Conservation (phyloP, 2,329 filamentous ascomycete species). For the Phaeosphaeriaceae sp. region DNA sequence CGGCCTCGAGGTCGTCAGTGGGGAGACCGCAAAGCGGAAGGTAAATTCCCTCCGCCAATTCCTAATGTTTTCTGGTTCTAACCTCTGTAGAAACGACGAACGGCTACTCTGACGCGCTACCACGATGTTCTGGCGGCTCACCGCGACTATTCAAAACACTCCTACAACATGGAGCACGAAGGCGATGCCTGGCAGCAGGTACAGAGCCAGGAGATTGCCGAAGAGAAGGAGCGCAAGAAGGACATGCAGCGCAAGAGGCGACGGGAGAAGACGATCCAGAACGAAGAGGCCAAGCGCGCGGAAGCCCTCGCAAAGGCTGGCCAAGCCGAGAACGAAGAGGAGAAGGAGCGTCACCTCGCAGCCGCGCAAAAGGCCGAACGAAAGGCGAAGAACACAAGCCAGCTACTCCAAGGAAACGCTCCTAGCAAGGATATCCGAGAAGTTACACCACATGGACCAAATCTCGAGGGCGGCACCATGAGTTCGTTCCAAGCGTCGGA, state of each 20-base stretch:
- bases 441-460: slow-evolving; percentile 76
- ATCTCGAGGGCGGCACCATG: slow-evolving; percentile 84
- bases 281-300: slow-evolving; percentile 83
- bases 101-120: slow-evolving; percentile 63
- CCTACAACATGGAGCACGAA: slow-evolving; percentile 79
- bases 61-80: slow-evolving; percentile 8
- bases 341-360: slow-evolving; percentile 79
- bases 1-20: slow-evolving; percentile 67
- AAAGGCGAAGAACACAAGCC: slow-evolving; percentile 89
- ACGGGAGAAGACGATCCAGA: slow-evolving; percentile 90
- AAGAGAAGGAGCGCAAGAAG: slow-evolving; percentile 99
- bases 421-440: slow-evolving; percentile 73
- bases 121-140: slow-evolving; percentile 70
- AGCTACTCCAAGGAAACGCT: slow-evolving; percentile 84
- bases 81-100: slow-evolving; percentile 62
- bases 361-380: slow-evolving; percentile 91
- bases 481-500: slow-evolving; percentile 78
- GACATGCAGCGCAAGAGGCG: slow-evolving; percentile 98
- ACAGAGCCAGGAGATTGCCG: slow-evolving; percentile 85
- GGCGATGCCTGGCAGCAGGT: slow-evolving; percentile 84
- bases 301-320: slow-evolving; percentile 79
- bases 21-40: slow-evolving; percentile 71
- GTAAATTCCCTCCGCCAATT: slow-evolving; percentile 49
- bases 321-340: slow-evolving; percentile 80
- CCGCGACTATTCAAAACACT: slow-evolving; percentile 73